Percentiles rank a stretch among this genome's conserved stretches.
Conservation (phyloP, 2,329 filamentous ascomycete genomes). For the Xylariales sp. region DNA sequence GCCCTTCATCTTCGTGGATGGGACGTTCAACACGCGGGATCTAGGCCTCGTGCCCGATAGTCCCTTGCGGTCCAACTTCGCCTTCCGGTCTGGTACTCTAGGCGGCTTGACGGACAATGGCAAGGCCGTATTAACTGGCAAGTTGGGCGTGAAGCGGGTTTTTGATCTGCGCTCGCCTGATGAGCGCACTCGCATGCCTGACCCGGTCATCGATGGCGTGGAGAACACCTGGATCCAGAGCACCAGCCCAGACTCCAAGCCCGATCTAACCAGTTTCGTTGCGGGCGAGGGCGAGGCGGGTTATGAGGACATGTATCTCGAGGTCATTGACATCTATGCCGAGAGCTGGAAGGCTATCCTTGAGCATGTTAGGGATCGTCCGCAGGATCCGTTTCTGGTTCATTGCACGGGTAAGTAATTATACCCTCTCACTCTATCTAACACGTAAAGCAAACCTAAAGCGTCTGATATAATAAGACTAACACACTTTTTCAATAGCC, state of each 20-base stretch:
- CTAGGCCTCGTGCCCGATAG: constrained; percentile 59
- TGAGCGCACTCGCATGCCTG: constrained; percentile 58
- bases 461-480: not conserved
- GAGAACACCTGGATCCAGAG: constrained; percentile 59
- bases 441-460: not conserved
- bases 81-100: constrained; percentile 62
- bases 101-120: constrained; percentile 51
- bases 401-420: constrained; percentile 63
- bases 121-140: constrained; percentile 52
- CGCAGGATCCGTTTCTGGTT: constrained; percentile 60
- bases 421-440: constrained; percentile 2
- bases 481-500: constrained; percentile 50
- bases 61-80: constrained; percentile 55
- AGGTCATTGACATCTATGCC: constrained; percentile 57
- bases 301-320: constrained; percentile 61
- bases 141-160: constrained; percentile 57
- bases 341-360: constrained; percentile 59
- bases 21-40: constrained; percentile 65
- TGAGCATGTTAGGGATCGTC: constrained; percentile 60
- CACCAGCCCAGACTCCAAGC: constrained; percentile 51
- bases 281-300: constrained; percentile 58
- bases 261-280: constrained; percentile 57
- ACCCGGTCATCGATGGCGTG: constrained; percentile 55
- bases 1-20: constrained; percentile 60
- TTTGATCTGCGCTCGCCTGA: constrained; percentile 63